Conservation (phyloP, 768 basidiomycete genomes). For the Tylopilus cervinicoccineus region DNA sequence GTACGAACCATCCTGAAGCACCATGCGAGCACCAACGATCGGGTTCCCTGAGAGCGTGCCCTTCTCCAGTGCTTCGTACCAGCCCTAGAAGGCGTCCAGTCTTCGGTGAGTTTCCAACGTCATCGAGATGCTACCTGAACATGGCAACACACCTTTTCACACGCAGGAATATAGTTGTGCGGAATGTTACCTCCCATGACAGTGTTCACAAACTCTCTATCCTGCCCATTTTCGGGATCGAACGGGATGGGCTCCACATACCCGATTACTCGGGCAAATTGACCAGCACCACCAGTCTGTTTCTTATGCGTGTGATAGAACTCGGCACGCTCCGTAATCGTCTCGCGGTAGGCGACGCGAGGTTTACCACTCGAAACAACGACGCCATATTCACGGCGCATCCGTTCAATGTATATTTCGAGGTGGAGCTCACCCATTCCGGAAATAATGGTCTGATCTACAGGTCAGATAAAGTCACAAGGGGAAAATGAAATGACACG, state of each 20-base stretch:
- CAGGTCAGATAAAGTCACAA: background rate
- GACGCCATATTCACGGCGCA: slow-evolving; percentile 96
- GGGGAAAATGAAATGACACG: slow-evolving; percentile 1
- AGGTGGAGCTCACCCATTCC: slow-evolving; percentile 99
- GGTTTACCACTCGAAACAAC: slow-evolving; percentile 94
- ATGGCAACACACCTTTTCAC: slow-evolving; percentile 69
- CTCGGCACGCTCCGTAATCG: slow-evolving; percentile 74
- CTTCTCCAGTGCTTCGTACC: slow-evolving; percentile 90
- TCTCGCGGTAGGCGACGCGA: slow-evolving; percentile 94
- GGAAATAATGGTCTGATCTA: slow-evolving; percentile 86
- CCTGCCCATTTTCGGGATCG: slow-evolving; percentile 75
- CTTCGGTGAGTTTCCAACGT: background rate
- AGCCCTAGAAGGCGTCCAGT: slow-evolving; percentile 55
- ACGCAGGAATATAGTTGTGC: slow-evolving; percentile 86
- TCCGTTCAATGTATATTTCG: slow-evolving; percentile 98
- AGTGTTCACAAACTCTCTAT: slow-evolving; percentile 76
- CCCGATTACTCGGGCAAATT: slow-evolving; percentile 91
- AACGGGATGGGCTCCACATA: slow-evolving; percentile 84
- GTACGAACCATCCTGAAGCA: slow-evolving; percentile 87
- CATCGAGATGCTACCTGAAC: background rate
- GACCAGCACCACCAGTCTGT: slow-evolving; percentile 95
- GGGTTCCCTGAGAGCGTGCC: slow-evolving; percentile 86
- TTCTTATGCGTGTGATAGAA: slow-evolving; percentile 97
- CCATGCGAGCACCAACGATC: slow-evolving; percentile 80
- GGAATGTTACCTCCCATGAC: slow-evolving; percentile 95